Base-by-base conservation (phyloP, 169 alveolate genomes). In the Cryptosporidium viatorum region DNA sequence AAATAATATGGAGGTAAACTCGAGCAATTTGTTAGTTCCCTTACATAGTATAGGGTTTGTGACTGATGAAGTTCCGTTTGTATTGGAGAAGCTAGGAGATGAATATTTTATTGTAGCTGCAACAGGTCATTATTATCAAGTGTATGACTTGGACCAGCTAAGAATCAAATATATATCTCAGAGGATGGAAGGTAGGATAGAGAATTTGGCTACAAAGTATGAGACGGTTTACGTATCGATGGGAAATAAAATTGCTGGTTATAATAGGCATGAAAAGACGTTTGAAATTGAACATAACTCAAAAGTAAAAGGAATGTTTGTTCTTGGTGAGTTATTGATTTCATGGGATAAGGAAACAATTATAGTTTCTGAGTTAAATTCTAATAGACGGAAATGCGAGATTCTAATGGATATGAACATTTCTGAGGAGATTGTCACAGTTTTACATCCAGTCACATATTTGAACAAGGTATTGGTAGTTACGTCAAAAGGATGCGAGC, bases 1-100 rank as follows among this genome's bases (percentile, higher is more conserved):
- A 60, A 21, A 58, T 23, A 35, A 43, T 39, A 26, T 62, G 89
- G 52, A 67, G n/a, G 52, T 21, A 10, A 67, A 23, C 21, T 80
- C 89, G 37, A 80, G 89, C 9, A 80, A 80, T 80, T 41, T 80
- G 68, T 80, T 80, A 37, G 59, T 65, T n/a, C 89, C 89, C 9
- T 45, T 80, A 23, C 89, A 80, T 80, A 80, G 80, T 0, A 65
- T 80, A 29, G 89, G 89, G 18, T 80, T 62, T 23, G 75, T 80
- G 18, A 80, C 75, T 1, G 89, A 80, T 65, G 75, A 80, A 18
- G 62, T 59, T 21, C 80, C 74, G 3, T 80, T 80, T 80, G 51
- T 31, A 31, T 31, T 80, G 48, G 89, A 80, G 67, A 80, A 80
- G 68, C n/a, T 80, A 23, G 89, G 89, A 3, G 75, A 59, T 48